These are phyloP conservation scores for Malus asiatica DNA, from an alignment of 306 rosid species.

Conservation along the genomic window DNA sequence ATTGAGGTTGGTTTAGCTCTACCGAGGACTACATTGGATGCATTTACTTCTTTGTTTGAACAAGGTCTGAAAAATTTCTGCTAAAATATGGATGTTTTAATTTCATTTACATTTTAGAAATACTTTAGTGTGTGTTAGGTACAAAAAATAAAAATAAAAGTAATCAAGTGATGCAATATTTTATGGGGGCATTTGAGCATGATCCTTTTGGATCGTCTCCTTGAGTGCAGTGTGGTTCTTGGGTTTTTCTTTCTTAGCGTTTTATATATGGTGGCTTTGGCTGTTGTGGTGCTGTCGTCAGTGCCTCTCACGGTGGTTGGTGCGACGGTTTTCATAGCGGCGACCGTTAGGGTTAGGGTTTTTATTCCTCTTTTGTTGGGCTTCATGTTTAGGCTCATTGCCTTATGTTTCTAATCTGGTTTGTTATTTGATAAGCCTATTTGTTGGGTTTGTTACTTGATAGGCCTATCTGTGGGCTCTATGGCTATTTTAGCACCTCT, in stretches of 20 bases:
- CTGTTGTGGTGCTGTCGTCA: not conserved
- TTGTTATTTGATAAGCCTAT: too few relatives aligned
- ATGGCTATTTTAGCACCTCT: too few relatives aligned
- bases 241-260: not conserved
- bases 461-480: too few relatives aligned
- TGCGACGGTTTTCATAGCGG: not conserved
- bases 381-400: not conserved
- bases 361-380: not conserved
- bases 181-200: not conserved
- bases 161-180: not conserved
- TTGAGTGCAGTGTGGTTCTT: not conserved
- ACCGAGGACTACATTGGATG: not conserved
- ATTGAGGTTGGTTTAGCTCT: not conserved
- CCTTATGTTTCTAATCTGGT: not conserved
- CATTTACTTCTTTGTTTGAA: not conserved
- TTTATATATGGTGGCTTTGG: not conserved
- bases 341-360: not conserved
- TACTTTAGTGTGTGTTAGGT: not conserved
- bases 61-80: not conserved
- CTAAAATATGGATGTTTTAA: not conserved
- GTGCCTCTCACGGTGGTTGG: not conserved
- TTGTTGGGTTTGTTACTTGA: too few relatives aligned
- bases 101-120: not conserved
- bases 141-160: not conserved
- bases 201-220: not conserved